These are phyloP conservation scores for Annona cherimola DNA, from an alignment of 164 flowering plant species.

Conservation along the genomic window DNA sequence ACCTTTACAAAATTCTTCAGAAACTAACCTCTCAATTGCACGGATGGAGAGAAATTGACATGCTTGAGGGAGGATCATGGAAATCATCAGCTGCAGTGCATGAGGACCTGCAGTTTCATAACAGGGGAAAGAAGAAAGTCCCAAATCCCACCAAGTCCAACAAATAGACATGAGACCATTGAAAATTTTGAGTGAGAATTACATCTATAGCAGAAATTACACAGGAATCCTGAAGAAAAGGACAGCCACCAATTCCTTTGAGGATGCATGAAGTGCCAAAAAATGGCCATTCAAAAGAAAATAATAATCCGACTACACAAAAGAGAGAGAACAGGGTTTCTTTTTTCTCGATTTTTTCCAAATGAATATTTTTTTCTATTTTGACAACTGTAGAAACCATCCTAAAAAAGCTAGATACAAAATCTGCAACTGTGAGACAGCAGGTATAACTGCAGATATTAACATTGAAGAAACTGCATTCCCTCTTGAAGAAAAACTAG, in stretches of 20 bases:
- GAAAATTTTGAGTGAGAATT: not conserved
- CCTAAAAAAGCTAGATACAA: constrained; percentile 2
- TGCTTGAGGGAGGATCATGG: not conserved
- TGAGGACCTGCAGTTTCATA: not conserved
- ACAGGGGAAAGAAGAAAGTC: not conserved
- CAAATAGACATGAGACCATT: not conserved
- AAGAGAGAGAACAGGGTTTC: not conserved
- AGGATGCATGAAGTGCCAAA: not conserved
- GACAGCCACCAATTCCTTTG: not conserved
- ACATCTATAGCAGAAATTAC: not conserved
- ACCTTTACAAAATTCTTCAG: not conserved
- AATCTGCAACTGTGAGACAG: not conserved
- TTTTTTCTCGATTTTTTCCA: not conserved
- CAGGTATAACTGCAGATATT: not conserved
- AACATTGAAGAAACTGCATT: not conserved
- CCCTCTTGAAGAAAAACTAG: not conserved
- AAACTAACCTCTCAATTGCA: not conserved
- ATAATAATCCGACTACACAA: not conserved
- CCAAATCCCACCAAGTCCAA: not conserved
- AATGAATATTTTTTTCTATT: not conserved
- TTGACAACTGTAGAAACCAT: not conserved
- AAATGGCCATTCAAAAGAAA: not conserved
- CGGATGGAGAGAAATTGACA: not conserved
- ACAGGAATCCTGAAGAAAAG: not conserved
- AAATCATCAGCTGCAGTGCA: not conserved